These are phyloP conservation scores for Heliosperma pusillum DNA, from an alignment of 148 eudicot species.

Conservation along the genomic window DNA sequence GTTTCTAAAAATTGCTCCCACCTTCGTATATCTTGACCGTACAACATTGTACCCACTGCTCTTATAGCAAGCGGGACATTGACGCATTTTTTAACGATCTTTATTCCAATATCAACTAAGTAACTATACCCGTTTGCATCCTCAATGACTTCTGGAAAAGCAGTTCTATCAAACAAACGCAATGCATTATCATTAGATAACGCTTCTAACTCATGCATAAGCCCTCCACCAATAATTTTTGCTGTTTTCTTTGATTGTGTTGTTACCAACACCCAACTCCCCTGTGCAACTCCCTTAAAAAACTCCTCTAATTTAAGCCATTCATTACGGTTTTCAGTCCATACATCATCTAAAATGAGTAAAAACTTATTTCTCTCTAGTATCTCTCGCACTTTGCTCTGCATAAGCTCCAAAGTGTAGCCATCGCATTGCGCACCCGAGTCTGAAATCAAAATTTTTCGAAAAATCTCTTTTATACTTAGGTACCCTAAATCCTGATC, in stretches of 20 bases:
- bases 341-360: slow-evolving; percentile 6
- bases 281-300: neutral
- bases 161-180: neutral
- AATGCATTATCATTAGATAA: neutral
- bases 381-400: neutral
- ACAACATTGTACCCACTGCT: neutral
- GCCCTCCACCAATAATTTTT: neutral
- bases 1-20: neutral
- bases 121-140: neutral
- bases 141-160: neutral
- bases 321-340: slow-evolving; percentile 2
- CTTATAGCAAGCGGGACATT: slow-evolving; percentile 7
- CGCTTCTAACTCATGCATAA: neutral
- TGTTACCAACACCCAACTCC: slow-evolving; percentile 17
- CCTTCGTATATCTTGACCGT: neutral
- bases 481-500: slow-evolving; percentile 11
- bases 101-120: neutral
- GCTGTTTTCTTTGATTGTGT: slow-evolving; percentile 15
- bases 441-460: neutral
- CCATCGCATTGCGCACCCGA: neutral
- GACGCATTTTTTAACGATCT: neutral
- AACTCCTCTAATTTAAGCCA: neutral
- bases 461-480: neutral
- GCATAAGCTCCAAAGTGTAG: neutral
- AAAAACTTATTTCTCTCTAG: neutral